Base-by-base conservation (phyloP, 140 eudicot genomes). In the Bidens hawaiensis region DNA sequence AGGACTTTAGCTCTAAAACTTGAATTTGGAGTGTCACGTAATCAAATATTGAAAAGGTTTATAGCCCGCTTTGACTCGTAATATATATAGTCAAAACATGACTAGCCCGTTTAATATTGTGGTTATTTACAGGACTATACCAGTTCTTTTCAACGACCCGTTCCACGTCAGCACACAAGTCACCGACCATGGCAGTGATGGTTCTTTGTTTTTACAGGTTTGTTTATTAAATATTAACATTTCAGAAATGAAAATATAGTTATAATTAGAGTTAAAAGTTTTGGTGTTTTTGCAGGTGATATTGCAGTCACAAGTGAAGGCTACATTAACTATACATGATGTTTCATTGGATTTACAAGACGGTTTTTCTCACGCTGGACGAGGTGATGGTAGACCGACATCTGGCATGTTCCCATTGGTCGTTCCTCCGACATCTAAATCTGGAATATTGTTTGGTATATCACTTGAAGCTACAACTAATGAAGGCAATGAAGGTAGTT, bases 291-390 rank as follows among this genome's bases (percentile, higher is more conserved):
- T 52, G n/a, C 63, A 94, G 95, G 97, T 81, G 71, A 88, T 86
- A 53, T 73, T 94, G 46, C 95, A 82, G 59, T 94, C 99, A 55
- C 95, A 94, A 64, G 99, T 94, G 33, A 88, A 94, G 61, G 97
- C 99, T 64, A 62, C 84, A 14, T 68, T 85, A 75, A 78, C 88
- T 26, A 85, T 94, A 72, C 76, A 78, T 65, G 99, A 88, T 85
- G 95, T 96, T 40, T 94, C 97, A 97, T 76, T 94, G 69, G 88
- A 83, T 76, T 83, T 94, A 71, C 95, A 94, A 75, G 94, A 88
- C 70, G 97, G 99, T 40, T 94, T 89, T 85, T 71, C 80, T 47
- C 99, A 88, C 71, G 63, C 88, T 43, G 83, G 80, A 69, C 55
- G 64, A 64, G 74, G 75, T 68, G 84, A 83, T 55, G 80, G 86